Percentiles rank a stretch among this genome's conserved stretches.
phyloP scores from a whole-genome alignment of 495 filamentous ascomycete genomes.

The Penicillium odoratum region DNA sequence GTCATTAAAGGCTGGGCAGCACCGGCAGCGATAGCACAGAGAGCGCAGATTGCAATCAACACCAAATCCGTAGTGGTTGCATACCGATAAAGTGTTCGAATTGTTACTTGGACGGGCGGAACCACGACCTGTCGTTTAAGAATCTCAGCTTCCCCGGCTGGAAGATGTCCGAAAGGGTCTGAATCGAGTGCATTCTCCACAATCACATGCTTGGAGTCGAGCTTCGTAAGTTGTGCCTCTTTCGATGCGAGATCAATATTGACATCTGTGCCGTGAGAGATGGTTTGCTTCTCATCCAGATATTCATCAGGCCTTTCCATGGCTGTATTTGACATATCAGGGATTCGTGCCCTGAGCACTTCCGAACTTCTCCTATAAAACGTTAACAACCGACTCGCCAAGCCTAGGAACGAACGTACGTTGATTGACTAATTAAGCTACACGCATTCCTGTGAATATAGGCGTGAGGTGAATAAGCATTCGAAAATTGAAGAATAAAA shows the following conservation, averaged over 20 bases:
- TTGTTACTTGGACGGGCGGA: background rate
- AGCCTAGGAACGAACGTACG: background rate
- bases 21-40: slow-evolving; percentile 5
- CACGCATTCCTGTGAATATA: background rate
- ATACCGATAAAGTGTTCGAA: slow-evolving; percentile 3
- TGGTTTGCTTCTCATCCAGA: background rate
- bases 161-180: background rate
- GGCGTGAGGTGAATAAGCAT: background rate
- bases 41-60: background rate
- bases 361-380: background rate
- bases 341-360: background rate
- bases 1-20: slow-evolving; percentile 6
- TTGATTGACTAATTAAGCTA: background rate
- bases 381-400: too few species aligned
- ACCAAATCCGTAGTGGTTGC: background rate
- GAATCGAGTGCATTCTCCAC: background rate
- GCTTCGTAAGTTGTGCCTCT: background rate
- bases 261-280: background rate
- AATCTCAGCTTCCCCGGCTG: background rate
- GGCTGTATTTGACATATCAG: background rate
- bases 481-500: too few species aligned
- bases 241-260: background rate
- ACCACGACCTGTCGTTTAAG: background rate
- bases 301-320: background rate
- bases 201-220: background rate